phyloP scores from a whole-genome alignment of 371 early-diverging fungal species.

The Mortierella sp. region DNA sequence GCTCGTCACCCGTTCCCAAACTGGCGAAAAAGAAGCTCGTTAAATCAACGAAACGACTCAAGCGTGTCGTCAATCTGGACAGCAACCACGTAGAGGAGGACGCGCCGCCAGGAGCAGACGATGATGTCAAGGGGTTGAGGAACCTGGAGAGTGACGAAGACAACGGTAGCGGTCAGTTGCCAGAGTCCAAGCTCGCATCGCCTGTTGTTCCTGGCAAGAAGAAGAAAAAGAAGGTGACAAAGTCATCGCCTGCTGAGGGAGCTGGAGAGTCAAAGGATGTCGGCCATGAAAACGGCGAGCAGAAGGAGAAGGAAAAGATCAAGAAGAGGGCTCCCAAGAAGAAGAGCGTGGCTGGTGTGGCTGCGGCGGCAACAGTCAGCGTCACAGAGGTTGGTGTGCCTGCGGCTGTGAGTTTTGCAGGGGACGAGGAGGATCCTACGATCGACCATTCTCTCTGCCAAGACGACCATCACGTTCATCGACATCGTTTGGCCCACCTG shows the following conservation, averaged over 20 bases:
- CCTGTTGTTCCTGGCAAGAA: conserved; percentile 22
- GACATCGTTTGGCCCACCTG: conserved; percentile 43
- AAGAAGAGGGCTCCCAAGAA: conserved; percentile 33
- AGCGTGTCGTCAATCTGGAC: conserved; percentile 56
- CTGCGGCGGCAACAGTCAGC: conserved; percentile 17
- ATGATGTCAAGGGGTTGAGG: conserved; percentile 13
- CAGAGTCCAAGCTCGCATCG: conserved; percentile 10
- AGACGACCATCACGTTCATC: conserved; percentile 45
- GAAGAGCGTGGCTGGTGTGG: conserved; percentile 6
- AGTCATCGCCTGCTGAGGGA: not conserved
- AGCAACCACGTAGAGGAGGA: conserved; percentile 52
- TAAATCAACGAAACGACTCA: conserved; percentile 46
- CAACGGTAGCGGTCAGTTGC: conserved; percentile 5
- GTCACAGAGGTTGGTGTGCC: not conserved
- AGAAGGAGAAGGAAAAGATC: not conserved
- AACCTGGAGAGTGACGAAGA: conserved; percentile 26
- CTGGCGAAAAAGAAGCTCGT: conserved; percentile 49
- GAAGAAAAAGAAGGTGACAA: conserved; percentile 30
- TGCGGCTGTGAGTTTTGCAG: conserved; percentile 27
- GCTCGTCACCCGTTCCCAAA: conserved; percentile 21
- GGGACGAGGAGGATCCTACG: conserved; percentile 19
- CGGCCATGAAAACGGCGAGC: not conserved
- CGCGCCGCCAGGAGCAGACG: conserved; percentile 2
- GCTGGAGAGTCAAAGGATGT: not conserved
- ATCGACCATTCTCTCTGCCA: conserved; percentile 42